Evolutionary conservation across 2,329 filamentous ascomycete species (phyloP), one percentile per base, ranked within the genome.

Genomic region (Colletotrichum eleusines): DNA sequence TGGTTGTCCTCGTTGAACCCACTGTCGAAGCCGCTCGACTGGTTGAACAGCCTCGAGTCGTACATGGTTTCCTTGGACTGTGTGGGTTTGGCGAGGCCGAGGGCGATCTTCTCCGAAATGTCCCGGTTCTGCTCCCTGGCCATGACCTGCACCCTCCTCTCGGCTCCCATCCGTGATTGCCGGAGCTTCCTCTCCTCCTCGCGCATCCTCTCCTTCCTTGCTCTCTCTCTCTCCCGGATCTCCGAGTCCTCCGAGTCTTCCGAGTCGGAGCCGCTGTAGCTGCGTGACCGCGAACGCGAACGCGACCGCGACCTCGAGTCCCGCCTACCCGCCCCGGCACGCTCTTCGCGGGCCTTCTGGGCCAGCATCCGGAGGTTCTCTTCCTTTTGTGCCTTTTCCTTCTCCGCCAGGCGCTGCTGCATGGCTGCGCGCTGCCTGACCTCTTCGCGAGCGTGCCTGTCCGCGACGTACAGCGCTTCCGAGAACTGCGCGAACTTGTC

Each of bases 401-500:
- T 98, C 84, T 99, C 96, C 3, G 96, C 94, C 66, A 99, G 84
- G 66, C 95, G 89, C 82, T 98, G 96, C 79, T 99, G 96, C 95
- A 99, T 98, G 74, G 94, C 86, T 9, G 94, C 91, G 74, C 96
- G 90, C 79, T 97, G 93, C 77, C 95, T 92, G 66, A 99, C 95
- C 80, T 99, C 96, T 78, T 99, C 96, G 77, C 96, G 89, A 9
- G 96, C 96, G 80, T 98, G 96, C 58, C 95, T 88, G 79, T 99
- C 96, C 1, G 96, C 96, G 74, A 96, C 97, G 80, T 96, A 97
- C 46, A 99, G 84, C 0, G 95, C 94, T 82, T 99, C 96, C 0
- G 94, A 93, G 78, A 99, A 97, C 77, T 97, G 94, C 2, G 95
- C 95, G 78, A 99, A 98, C 79, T 98, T 98, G 85, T 99, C 96